A percentile compares a stretch with the other conserved stretches of the same genome.
Conservation (phyloP, 1,139 yeast genomes). For the Yamadazyma oceani region DNA sequence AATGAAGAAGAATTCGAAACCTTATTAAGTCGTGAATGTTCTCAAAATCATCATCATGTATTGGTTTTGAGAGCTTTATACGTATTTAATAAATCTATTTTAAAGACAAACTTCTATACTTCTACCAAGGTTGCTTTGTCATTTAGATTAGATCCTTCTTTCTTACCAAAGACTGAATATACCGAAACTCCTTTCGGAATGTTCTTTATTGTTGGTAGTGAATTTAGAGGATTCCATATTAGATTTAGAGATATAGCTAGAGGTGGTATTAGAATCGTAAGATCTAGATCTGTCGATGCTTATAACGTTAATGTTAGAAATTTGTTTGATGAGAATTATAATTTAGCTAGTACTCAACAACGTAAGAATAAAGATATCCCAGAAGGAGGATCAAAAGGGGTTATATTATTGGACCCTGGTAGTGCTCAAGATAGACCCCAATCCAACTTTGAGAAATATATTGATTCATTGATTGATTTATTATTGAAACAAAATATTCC, state of each 20-base stretch:
- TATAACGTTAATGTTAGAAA: conserved; percentile 84
- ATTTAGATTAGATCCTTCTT: conserved; percentile 83
- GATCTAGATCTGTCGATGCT: conserved; percentile 81
- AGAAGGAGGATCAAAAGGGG: conserved; percentile 99
- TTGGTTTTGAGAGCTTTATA: conserved; percentile 80
- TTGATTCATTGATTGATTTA: conserved; percentile 86
- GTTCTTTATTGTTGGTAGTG: conserved; percentile 94
- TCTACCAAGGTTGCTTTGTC: conserved; percentile 95
- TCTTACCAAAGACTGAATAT: conserved; percentile 82
- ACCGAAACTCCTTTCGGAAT: conserved; percentile 93
- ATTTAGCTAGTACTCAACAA: conserved; percentile 94
- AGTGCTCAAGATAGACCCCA: conserved; percentile 80
- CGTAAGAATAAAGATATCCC: conserved; percentile 97
- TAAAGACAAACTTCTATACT: conserved; percentile 92
- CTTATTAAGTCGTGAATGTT: conserved; percentile 66
- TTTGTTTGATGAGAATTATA: conserved; percentile 94
- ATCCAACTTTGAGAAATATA: conserved; percentile 88
- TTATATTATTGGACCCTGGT: conserved; percentile 78
- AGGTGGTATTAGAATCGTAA: conserved; percentile 96
- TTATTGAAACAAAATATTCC: conserved; percentile 72
- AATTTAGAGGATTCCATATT: conserved; percentile 96
- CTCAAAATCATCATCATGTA: conserved; percentile 79
- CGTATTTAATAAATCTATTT: conserved; percentile 79
- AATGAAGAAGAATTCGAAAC: conserved; percentile 73
- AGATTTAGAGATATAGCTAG: conserved; percentile 97